phyloP scores from a whole-genome alignment of 257 asterid genomes.

The Dorcoceras hygrometricum region DNA sequence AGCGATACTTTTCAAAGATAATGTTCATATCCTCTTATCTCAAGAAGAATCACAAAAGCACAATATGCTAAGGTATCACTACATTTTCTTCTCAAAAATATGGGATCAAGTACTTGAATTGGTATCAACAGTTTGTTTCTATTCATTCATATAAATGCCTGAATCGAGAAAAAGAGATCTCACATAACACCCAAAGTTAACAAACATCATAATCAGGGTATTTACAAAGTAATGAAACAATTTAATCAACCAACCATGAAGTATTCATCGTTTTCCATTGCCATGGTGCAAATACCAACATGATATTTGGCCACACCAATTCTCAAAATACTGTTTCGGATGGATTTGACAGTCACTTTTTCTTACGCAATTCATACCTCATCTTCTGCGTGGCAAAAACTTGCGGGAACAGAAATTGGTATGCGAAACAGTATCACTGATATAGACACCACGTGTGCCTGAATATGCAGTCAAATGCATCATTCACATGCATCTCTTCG shows the following conservation, averaged over 20 bases:
- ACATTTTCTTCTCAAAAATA: background rate
- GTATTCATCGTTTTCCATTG: background rate
- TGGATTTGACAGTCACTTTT: background rate
- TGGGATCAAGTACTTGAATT: background rate
- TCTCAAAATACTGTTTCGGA: background rate
- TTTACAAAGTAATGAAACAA: background rate
- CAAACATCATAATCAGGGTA: background rate
- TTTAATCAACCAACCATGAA: background rate
- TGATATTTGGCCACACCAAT: background rate
- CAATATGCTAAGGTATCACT: background rate
- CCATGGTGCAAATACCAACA: background rate
- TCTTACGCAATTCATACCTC: background rate
- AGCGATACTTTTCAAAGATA: too few relatives aligned
- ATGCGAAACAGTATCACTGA: background rate
- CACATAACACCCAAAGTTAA: background rate
- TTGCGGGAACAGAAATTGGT: background rate
- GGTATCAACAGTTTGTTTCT: background rate
- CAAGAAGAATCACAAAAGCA: too few relatives aligned
- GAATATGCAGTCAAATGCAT: conserved; percentile 8
- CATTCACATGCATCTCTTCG: conserved; percentile 35
- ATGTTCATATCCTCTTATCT: too few relatives aligned
- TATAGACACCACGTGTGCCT: background rate
- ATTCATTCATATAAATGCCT: background rate
- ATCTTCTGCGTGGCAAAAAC: conserved; percentile 1
- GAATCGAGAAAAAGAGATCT: background rate